phyloP scores from a whole-genome alignment of 257 asterid species.

The Primulina eburnea region DNA sequence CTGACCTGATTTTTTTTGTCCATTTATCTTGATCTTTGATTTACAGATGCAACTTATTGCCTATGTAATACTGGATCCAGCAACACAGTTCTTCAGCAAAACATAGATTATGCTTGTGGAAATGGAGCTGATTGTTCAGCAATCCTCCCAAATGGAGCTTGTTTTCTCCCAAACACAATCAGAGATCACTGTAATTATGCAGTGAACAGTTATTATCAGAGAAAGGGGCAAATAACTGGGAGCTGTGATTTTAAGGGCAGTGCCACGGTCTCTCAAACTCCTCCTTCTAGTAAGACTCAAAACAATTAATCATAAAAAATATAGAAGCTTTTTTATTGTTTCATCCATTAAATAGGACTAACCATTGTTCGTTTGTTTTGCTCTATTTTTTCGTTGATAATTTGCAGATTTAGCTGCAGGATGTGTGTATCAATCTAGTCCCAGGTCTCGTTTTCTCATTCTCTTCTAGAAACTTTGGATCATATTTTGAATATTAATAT shows the following conservation, averaged over 20 bases:
- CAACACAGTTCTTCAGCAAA: constrained; percentile 46
- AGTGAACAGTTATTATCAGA: constrained; percentile 84
- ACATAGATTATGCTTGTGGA: constrained; percentile 91
- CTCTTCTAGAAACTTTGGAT: not conserved
- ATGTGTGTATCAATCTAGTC: constrained; percentile 56
- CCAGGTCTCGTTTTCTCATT: constrained; percentile 49
- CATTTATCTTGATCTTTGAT: not conserved
- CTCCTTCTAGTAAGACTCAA: constrained; percentile 47
- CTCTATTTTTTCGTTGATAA: constrained; percentile 1
- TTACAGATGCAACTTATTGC: constrained; percentile 62
- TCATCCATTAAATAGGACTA: not conserved
- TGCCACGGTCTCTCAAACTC: constrained; percentile 35
- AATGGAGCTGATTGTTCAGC: constrained; percentile 69
- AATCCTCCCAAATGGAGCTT: constrained; percentile 58
- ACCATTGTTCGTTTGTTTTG: not conserved
- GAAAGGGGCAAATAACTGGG: constrained; percentile 36
- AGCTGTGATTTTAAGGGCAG: constrained; percentile 72
- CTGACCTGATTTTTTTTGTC: constrained; percentile 28
- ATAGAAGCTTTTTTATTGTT: not conserved
- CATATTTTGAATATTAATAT: not conserved
- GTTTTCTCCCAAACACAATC: constrained; percentile 70
- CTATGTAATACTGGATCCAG: constrained; percentile 52
- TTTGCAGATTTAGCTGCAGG: constrained; percentile 45
- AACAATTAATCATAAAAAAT: not conserved
- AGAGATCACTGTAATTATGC: constrained; percentile 87